Evolutionary conservation across 768 basidiomycete genomes (phyloP), one percentile per base, ranked within the genome.

Genomic region (Tremella yokohamensis): DNA sequence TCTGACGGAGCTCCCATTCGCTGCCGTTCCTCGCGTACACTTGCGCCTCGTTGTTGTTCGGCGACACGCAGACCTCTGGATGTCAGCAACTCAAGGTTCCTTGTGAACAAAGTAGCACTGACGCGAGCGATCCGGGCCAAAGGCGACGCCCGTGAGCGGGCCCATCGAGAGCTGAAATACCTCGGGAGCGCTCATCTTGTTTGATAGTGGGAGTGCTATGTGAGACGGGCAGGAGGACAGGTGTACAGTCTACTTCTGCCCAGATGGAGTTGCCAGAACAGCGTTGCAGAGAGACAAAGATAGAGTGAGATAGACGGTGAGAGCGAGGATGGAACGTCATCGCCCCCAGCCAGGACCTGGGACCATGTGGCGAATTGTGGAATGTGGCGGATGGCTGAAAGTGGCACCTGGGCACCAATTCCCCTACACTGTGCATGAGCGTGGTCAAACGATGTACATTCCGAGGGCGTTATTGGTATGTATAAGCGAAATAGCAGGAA

Each of bases 81-180:
- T 9, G 54, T 67, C 56, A 47, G 60, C n/a, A n/a, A n/a, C 52
- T 26, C 57, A 25, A 34, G 37, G 56, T 9, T 22, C 37, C 18
- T 22, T n/a, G 18, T 8, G 49, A 3, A 20, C 24, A 20, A 16
- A 22, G 49, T 15, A 25, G 11, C 24, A 83, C 89, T 78, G 66
- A 97, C 94, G 87, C 61, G 80, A 82, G 64, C 89, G 85, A 74
- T 94, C 89, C 20, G 85, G 85, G 69, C 85, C 93, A 83, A 98
- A 98, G 1, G 90, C 83, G 76, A 96, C 90, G 40, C 86, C 85
- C 2, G 90, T 91, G 51, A 99, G 83, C 26, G 93, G 90, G 0
- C 83, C 83, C 69, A 89, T 84, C n/a, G 87, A 82, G 48, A 97
- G 81, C 53, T 83, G 82, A 76, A 83, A 87, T 6, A 89, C 81